Conservation (phyloP, 108 stramenopile species). For the Fragilariopsis cylindrus region DNA sequence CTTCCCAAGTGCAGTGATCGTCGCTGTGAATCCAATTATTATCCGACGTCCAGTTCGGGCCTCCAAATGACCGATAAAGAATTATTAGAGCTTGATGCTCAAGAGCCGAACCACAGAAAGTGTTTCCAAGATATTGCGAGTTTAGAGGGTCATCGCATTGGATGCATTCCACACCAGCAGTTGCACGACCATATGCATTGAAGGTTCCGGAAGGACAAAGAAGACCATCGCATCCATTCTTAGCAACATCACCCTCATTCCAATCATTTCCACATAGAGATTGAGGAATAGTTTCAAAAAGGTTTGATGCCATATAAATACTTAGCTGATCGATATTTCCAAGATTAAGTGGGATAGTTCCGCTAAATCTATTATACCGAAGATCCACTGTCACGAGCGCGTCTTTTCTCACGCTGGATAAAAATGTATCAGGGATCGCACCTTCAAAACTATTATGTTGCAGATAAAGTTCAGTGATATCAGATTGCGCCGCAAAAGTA, state of each 20-base stretch:
- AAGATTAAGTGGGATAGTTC: conserved; percentile 56
- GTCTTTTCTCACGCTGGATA: conserved; percentile 14
- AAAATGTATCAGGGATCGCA: conserved; percentile 34
- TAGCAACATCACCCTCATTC: conserved; percentile 63
- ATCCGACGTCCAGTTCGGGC: conserved; percentile 36
- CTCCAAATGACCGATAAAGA: conserved; percentile 42
- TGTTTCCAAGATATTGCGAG: conserved; percentile 57
- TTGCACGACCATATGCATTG: conserved; percentile 60
- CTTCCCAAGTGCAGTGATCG: conserved; percentile 48
- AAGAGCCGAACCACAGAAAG: conserved; percentile 47
- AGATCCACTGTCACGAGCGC: conserved; percentile 45
- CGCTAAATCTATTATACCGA: conserved; percentile 52
- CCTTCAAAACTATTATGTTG: conserved; percentile 38
- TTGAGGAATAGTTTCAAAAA: conserved; percentile 27
- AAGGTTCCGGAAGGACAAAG: conserved; percentile 63
- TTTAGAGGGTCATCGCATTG: conserved; percentile 39
- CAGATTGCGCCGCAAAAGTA: conserved; percentile 26
- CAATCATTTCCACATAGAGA: conserved; percentile 40
- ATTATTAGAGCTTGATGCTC: conserved; percentile 53
- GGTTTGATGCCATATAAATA: conserved; percentile 36
- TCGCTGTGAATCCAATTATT: conserved; percentile 41
- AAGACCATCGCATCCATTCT: conserved; percentile 63
- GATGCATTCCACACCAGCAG: conserved; percentile 39
- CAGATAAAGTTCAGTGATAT: conserved; percentile 27
- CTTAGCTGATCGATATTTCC: conserved; percentile 29